Conservation (phyloP, 2,329 filamentous ascomycete genomes). For the Cercospora sp. region DNA sequence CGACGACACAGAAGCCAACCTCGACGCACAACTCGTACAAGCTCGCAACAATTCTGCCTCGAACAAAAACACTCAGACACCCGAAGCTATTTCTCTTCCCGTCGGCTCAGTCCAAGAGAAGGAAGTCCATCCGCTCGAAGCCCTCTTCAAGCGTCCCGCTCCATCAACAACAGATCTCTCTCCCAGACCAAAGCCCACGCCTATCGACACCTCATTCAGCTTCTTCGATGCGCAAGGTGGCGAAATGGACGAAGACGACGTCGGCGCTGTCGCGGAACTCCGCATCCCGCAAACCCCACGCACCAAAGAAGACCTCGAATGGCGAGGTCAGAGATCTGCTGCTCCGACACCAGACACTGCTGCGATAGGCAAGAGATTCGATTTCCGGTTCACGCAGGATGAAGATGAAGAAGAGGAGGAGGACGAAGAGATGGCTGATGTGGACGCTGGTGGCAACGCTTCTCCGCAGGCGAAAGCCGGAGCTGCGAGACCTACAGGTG, state of each 20-base stretch:
- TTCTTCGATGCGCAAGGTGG: slow-evolving; percentile 62
- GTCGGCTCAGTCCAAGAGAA: slow-evolving; percentile 22
- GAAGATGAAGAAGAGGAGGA: slow-evolving; percentile 48
- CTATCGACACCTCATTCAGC: slow-evolving; percentile 65
- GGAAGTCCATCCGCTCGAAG: slow-evolving; percentile 80
- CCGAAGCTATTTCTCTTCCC: slow-evolving; percentile 13
- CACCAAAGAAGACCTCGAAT: slow-evolving; percentile 74
- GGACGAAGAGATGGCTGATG: slow-evolving; percentile 1
- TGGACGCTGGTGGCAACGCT: neutral
- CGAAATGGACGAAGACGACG: slow-evolving; percentile 40
- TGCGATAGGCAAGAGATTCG: slow-evolving; percentile 62
- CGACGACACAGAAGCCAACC: slow-evolving; percentile 18
- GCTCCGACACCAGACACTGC: slow-evolving; percentile 95
- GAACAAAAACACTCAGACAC: slow-evolving; percentile 22
- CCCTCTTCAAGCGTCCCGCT: slow-evolving; percentile 77
- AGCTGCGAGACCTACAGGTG: neutral
- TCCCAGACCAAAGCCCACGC: slow-evolving; percentile 44
- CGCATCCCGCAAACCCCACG: slow-evolving; percentile 74
- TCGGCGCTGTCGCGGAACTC: slow-evolving; percentile 38
- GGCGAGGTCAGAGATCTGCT: slow-evolving; percentile 75
- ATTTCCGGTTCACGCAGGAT: slow-evolving; percentile 53
- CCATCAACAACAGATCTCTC: slow-evolving; percentile 43
- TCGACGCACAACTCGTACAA: slow-evolving; percentile 24
- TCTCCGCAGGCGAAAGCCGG: slow-evolving; percentile 29
- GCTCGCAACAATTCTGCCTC: slow-evolving; percentile 26